These are phyloP conservation scores for Aspergillus persii DNA, from an alignment of 2,329 filamentous ascomycete genomes.

Conservation along the genomic window DNA sequence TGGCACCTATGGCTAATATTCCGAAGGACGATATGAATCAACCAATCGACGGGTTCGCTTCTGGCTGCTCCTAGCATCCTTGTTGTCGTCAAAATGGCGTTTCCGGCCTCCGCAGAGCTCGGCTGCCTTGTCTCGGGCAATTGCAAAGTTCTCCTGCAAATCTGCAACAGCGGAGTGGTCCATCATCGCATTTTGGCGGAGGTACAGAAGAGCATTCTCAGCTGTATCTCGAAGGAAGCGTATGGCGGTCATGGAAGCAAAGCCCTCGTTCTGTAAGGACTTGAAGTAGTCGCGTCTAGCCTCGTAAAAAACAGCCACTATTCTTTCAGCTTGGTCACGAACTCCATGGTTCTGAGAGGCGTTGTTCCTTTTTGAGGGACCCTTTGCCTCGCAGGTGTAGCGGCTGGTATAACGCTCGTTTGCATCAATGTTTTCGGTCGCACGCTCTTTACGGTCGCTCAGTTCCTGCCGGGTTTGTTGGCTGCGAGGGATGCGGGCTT, in stretches of 20 bases:
- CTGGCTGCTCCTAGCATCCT: slow-evolving; percentile 7
- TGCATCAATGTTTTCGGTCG: not conserved
- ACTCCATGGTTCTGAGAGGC: not conserved
- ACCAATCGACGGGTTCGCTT: slow-evolving; percentile 10
- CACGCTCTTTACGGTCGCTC: not conserved
- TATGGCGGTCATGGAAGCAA: slow-evolving; percentile 26
- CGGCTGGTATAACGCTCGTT: not conserved
- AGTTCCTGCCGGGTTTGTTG: not conserved
- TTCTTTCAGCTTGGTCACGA: slow-evolving; percentile 10
- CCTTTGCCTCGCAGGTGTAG: not conserved
- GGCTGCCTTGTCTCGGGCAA: slow-evolving; percentile 35
- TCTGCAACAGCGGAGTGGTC: slow-evolving; percentile 32
- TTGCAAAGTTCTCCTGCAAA: slow-evolving; percentile 31
- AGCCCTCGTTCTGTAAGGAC: slow-evolving; percentile 22
- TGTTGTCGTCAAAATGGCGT: slow-evolving; percentile 35
- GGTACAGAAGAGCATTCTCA: slow-evolving; percentile 40
- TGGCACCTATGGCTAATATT: not conserved
- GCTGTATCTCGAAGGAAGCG: slow-evolving; percentile 46
- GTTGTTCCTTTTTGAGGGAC: not conserved
- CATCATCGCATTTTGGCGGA: slow-evolving; percentile 23
- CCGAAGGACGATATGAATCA: slow-evolving; percentile 26
- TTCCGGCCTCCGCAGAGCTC: slow-evolving; percentile 39
- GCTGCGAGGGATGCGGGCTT: not conserved
- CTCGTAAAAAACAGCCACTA: slow-evolving; percentile 33
- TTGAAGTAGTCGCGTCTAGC: slow-evolving; percentile 39